Evolutionary conservation across 192 early-diverging fungal species (phyloP).

Genomic region (Linnemannia hyalina): DNA sequence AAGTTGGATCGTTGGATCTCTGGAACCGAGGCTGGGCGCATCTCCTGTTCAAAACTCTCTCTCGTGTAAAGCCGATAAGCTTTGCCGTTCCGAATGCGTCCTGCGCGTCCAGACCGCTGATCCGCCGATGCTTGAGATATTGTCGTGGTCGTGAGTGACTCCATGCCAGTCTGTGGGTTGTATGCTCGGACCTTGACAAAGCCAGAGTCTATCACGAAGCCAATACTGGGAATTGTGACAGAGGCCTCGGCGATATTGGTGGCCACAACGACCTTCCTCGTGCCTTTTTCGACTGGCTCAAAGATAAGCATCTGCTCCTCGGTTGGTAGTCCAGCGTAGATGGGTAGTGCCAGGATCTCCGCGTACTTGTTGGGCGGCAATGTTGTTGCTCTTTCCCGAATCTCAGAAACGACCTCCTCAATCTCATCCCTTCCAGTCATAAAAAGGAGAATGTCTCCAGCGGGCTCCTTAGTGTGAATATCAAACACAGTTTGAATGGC

Average conservation of each 20-base stretch:
- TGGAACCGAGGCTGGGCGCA: constrained; percentile 89
- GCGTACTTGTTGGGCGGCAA: constrained; percentile 50
- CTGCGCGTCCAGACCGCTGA: constrained; percentile 95
- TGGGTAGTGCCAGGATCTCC: constrained; percentile 67
- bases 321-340: constrained; percentile 80
- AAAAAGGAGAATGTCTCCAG: constrained; percentile 79
- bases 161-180: constrained; percentile 95
- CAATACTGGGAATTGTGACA: constrained; percentile 81
- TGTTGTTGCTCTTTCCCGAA: constrained; percentile 68
- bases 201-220: constrained; percentile 84
- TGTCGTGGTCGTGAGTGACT: constrained; percentile 88
- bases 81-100: constrained; percentile 90
- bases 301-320: constrained; percentile 78
- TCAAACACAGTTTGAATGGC: constrained; percentile 80
- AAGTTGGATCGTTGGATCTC: constrained; percentile 92
- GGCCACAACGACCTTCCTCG: constrained; percentile 88
- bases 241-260: constrained; percentile 94
- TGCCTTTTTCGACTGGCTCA: constrained; percentile 64
- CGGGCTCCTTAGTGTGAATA: constrained; percentile 76
- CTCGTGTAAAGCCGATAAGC: constrained; percentile 94
- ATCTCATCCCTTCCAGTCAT: constrained; percentile 85
- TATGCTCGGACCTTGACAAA: constrained; percentile 87
- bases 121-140: constrained; percentile 94
- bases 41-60: constrained; percentile 78
- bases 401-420: constrained; percentile 70